phyloP scores from a whole-genome alignment of 2,329 filamentous ascomycete genomes.

The Penicillium thymicola region DNA sequence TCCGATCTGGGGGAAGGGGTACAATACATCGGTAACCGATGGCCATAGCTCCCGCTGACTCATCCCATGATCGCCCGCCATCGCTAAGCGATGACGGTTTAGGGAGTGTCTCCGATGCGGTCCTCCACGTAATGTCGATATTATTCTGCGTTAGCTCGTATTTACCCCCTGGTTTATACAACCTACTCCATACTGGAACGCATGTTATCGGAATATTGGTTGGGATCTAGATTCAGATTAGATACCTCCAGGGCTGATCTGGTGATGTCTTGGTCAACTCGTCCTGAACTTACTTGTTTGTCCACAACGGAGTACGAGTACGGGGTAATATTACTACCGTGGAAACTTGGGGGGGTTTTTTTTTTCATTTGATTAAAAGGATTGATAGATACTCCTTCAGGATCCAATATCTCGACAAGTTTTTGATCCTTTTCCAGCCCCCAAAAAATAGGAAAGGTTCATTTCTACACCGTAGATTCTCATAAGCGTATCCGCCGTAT shows the following conservation, averaged over 20 bases:
- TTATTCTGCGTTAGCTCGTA: constrained; percentile 1
- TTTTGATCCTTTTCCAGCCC: not conserved
- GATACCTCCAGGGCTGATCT: not conserved
- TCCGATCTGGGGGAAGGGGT: no score
- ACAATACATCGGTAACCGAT: constrained; percentile 18
- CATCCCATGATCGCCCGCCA: constrained; percentile 9
- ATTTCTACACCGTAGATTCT: not conserved
- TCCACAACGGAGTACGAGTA: not conserved
- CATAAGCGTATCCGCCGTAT: not conserved
- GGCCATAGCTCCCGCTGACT: constrained; percentile 28
- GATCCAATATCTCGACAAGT: not conserved
- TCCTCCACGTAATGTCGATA: constrained; percentile 3
- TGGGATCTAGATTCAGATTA: constrained; percentile 3
- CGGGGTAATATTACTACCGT: not conserved
- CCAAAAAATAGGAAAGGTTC: not conserved
- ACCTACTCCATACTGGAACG: not conserved
- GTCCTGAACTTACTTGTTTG: not conserved
- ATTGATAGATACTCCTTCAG: not conserved
- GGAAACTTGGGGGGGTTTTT: no score
- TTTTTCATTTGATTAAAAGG: not conserved
- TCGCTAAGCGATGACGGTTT: constrained; percentile 15
- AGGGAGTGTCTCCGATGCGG: constrained; percentile 17
- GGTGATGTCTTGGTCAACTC: not conserved
- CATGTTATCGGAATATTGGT: not conserved
- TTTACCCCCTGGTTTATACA: not conserved